These are phyloP conservation scores for Podospora appendiculata DNA, from an alignment of 495 filamentous ascomycete species.

Conservation along the genomic window DNA sequence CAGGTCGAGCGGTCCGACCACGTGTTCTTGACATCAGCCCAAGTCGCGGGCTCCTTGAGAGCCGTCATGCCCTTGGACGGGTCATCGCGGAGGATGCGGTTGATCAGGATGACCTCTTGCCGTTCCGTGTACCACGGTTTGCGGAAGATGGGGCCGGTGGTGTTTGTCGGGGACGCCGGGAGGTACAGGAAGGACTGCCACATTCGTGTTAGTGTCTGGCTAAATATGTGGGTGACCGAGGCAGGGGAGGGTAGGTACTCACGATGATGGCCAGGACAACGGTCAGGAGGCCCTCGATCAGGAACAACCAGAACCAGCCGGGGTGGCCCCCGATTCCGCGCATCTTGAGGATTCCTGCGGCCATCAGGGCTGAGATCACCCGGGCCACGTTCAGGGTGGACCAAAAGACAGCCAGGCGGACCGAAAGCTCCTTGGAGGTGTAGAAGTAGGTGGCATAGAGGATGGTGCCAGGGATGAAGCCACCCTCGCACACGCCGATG, in stretches of 20 bases:
- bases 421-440: slow-evolving; percentile 39
- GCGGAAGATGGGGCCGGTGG: slow-evolving; percentile 38
- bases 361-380: slow-evolving; percentile 40
- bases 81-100: slow-evolving; percentile 54
- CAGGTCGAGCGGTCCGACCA: slow-evolving; percentile 24
- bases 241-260: not conserved
- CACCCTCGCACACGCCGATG: slow-evolving; percentile 37
- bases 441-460: slow-evolving; percentile 48
- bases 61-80: slow-evolving; percentile 43
- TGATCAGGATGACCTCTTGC: slow-evolving; percentile 50
- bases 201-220: not conserved
- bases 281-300: slow-evolving; percentile 48
- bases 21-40: slow-evolving; percentile 22
- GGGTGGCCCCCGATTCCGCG: slow-evolving; percentile 35
- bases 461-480: slow-evolving; percentile 42
- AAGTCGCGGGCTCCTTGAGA: slow-evolving; percentile 23
- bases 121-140: slow-evolving; percentile 51
- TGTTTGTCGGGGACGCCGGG: slow-evolving; percentile 27
- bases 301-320: slow-evolving; percentile 46
- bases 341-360: slow-evolving; percentile 42
- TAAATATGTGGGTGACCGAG: slow-evolving; percentile 11
- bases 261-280: slow-evolving; percentile 37
- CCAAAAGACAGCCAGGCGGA: slow-evolving; percentile 44
- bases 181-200: slow-evolving; percentile 18
- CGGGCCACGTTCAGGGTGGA: slow-evolving; percentile 30